Base-by-base conservation (phyloP, 108 stramenopile genomes). In the Thalassiosira profunda region DNA sequence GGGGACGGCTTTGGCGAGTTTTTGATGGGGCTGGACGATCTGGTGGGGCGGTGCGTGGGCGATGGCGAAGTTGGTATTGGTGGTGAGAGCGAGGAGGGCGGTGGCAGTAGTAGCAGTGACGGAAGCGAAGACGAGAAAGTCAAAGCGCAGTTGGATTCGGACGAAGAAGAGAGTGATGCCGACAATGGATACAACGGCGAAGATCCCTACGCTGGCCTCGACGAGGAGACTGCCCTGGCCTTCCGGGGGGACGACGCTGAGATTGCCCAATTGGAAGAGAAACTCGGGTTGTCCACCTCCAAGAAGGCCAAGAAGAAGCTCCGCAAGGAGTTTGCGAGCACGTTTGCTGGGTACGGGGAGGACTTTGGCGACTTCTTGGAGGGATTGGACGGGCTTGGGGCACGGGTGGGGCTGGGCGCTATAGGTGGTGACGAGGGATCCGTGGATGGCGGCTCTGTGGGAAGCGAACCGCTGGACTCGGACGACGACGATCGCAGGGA, bases 1-100 rank as follows among this genome's bases (percentile, higher is more conserved):
- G 92, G 88, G 6, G 92, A 93, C 38, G 88, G 87, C 58, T 93
- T 93, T 78, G 92, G 92, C 21, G 82, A 88, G 21, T 93, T 89
- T 55, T 46, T 92, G 17, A 76, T 88, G 66, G 88, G 74, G 62
- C 48, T 93, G 29, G 92, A 93, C 48, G 66, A 72, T 54, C 75
- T 93, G 79, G 73, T 89, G 25, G 70, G 60, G 12, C 68, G 86
- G 23, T 63, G 87, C 46, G 75, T 75, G 20, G 71, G 55, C 45
- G 62, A 42, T 30, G 59, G 55, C 41, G 64, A 67, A 1, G 14
- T 28, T 17, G 11, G 11, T 28, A 17, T 47, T 9, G 46, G 26
- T 25, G 24, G 24, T 28, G 53, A 54, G 12, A 23, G 14, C 41
- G 36, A 47, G 0, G 63, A 71, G 35, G 71, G 58, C 33, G 49